These are phyloP conservation scores for Pseudonectria foliicola DNA, from an alignment of 2,329 filamentous ascomycete species.

Conservation along the genomic window DNA sequence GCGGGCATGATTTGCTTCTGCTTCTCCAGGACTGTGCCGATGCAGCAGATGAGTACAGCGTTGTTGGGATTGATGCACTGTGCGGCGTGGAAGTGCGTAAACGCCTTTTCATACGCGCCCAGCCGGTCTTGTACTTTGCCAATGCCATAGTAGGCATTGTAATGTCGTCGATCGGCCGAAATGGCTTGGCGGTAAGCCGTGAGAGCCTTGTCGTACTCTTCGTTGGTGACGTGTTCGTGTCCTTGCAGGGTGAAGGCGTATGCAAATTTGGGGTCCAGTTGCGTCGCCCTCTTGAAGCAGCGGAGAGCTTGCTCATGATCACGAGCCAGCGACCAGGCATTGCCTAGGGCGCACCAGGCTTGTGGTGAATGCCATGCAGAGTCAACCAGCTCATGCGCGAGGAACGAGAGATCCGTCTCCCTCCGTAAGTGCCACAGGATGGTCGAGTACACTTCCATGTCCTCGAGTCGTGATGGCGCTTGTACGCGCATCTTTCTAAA, in stretches of 20 bases:
- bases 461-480: conserved; percentile 75
- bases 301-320: conserved; percentile 92
- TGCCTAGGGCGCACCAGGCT: conserved; percentile 92
- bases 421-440: conserved; percentile 97
- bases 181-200: conserved; percentile 82
- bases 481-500: conserved; percentile 74
- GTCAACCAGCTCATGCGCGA: conserved; percentile 86
- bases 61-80: conserved; percentile 90
- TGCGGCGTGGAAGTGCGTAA: conserved; percentile 84
- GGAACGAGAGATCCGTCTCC: conserved; percentile 83
- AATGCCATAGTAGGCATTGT: conserved; percentile 96
- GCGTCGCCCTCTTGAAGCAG: conserved; percentile 91
- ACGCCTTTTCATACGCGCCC: conserved; percentile 84
- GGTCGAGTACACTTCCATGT: conserved; percentile 98
- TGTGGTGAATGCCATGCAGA: conserved; percentile 83
- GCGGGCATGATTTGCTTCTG: conserved; percentile 76
- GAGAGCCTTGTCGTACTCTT: conserved; percentile 94
- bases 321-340: conserved; percentile 84
- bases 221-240: conserved; percentile 90
- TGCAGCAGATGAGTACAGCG: conserved; percentile 83
- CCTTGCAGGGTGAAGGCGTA: conserved; percentile 95
- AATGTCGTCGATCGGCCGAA: conserved; percentile 79
- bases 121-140: conserved; percentile 80
- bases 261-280: conserved; percentile 82
- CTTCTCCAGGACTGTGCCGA: conserved; percentile 83